Conservation (phyloP, 805 yeast species). For the Teunomyces funiuensis region DNA sequence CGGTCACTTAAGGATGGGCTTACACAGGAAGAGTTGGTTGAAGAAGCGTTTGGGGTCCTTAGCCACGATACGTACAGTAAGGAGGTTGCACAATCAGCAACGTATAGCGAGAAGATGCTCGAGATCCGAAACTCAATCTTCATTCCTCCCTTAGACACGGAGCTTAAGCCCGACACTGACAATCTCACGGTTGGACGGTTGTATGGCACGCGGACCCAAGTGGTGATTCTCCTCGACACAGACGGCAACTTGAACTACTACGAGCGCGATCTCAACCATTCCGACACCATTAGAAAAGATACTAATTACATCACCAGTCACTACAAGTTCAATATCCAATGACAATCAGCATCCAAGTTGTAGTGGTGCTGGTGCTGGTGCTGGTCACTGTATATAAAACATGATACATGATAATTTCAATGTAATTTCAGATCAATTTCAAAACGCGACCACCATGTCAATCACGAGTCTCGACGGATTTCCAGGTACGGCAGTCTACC, state of each 20-base stretch:
- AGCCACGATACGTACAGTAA: constrained; percentile 41
- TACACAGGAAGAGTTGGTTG: constrained; percentile 44
- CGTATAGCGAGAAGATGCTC: constrained; percentile 23
- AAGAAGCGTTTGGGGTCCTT: constrained; percentile 54
- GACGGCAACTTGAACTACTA: constrained; percentile 53
- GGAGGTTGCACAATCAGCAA: constrained; percentile 20
- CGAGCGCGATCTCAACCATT: constrained; percentile 60
- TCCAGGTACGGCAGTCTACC: constrained; percentile 21
- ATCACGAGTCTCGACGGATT: constrained; percentile 4
- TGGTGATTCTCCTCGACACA: constrained; percentile 62
- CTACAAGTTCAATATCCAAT: constrained; percentile 5
- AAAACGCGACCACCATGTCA: no score
- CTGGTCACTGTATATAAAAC: no score
- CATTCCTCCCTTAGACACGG: constrained; percentile 61
- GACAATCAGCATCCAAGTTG: constrained; percentile 1
- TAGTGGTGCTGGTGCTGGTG: no score
- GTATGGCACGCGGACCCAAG: constrained; percentile 90
- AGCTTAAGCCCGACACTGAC: constrained; percentile 8
- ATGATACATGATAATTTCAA: no score
- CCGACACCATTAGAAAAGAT: constrained; percentile 25
- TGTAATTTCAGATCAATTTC: no score
- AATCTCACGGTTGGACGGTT: constrained; percentile 45
- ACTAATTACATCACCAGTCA: constrained; percentile 2
- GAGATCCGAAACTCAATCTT: constrained; percentile 62
- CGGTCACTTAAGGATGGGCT: constrained; percentile 14